Evolutionary conservation across 2,329 filamentous ascomycete species (phyloP), one percentile per base, ranked within the genome.

Genomic region (Metarhizium humberi): DNA sequence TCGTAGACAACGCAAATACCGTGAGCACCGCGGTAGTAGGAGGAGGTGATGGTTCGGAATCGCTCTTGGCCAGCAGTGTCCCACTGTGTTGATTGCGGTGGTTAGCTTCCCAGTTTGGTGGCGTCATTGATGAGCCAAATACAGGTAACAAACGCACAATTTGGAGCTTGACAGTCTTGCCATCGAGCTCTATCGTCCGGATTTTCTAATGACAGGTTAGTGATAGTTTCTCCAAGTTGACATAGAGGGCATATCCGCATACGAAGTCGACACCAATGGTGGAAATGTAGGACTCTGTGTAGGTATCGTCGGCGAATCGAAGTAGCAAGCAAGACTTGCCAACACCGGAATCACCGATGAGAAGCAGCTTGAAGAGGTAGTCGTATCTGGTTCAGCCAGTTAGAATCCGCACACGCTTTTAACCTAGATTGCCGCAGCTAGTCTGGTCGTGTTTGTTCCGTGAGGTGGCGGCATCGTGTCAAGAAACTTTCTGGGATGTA

Each of bases 1-100:
- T 99, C 94, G 83, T 97, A 99, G 72, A 99, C 94, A 65, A 99
- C 92, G 78, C 94, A 99, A 78, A 99, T 99, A 67, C 94, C 94
- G 78, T 97, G 94, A 64, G 94, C 94, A 69, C 94, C 94, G 71
- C 94, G 90, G 82, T 99, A 99, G 84, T 99, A 99, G 59, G 94
- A 97, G 46, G 92, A 97, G 60, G 94, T 99, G 79, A 99, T 99
- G 68, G 94, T 99, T 74, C 94, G 88, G 90, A 99, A 99, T 69
- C 94, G 91, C 78, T 99, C 94, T 78, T 99, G 94, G 65, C 94
- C 94, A 63, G 94, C 94, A 59, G 94, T 99, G 75, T 99, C 94
- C 94, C 94, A 99, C 94, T 99, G 64, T 6, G 20, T 32, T 42
- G 45, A 47, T 40, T 52, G 55, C 16, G 20, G 4, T 34, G 18